Evolutionary conservation across 2,329 filamentous ascomycete genomes (phyloP), one percentile per base, ranked within the genome.

Genomic region (Chaetomiaceae sp.): DNA sequence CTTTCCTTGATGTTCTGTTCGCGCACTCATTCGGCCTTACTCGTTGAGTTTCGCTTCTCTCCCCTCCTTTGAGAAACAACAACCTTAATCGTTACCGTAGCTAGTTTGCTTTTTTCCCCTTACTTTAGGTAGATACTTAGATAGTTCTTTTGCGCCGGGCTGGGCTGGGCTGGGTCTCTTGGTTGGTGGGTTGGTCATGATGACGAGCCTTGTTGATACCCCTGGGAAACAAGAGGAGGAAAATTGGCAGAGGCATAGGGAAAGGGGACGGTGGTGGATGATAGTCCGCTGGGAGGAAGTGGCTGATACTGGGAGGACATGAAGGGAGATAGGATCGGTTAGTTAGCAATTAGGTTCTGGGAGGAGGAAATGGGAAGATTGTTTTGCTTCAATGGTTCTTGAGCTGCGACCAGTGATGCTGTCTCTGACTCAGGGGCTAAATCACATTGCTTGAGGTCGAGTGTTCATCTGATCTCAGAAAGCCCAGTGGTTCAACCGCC

Each of bases 161-260:
- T 45, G 51, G 33, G 42, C 42, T 39, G 45, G n/a, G 38, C 11
- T 47, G 44, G 42, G 27, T 39, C n/a, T n/a, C n/a, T n/a, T 22
- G 39, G 34, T 39, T 17, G 25, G 38, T 43, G 3, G 37, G 44
- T 37, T 29, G 20, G 42, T 40, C 40, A 54, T 50, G 52, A 54
- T 50, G 47, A 50, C 47, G 47, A 47, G 12, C 39, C 37, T 55
- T 42, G 47, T 55, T 55, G 53, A 55, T 55, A 55, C 47, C 47
- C 53, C 37, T 50, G 47, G 53, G 31, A 47, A 34, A n/a, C 12
- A 51, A 51, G 53, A 55, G 47, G 53, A 55, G 43, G 47, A 47
- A 38, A 51, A 14, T 23, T 19, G 29, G 38, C 3, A 37, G 15
- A 38, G 42, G 23, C 8, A 37, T 17, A n/a, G 8, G 34, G 9